These are phyloP conservation scores for Solanum verrucosum DNA, from an alignment of 257 asterid species.

Conservation along the genomic window DNA sequence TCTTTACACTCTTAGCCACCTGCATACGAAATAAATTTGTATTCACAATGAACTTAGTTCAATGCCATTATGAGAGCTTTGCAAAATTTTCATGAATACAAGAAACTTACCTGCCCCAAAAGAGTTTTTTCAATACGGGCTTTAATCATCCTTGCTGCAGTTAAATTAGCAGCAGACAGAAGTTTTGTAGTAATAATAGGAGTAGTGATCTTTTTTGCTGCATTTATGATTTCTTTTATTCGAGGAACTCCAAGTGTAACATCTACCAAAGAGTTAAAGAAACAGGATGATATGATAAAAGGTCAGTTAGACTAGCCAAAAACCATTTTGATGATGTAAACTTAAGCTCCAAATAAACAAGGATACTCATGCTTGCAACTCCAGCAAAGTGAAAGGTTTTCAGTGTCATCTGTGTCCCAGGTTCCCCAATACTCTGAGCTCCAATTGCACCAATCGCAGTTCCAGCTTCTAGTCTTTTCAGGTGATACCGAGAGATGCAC, in stretches of 20 bases:
- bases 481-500: slow-evolving; percentile 74
- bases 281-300: slow-evolving; percentile 11
- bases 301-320: neutral
- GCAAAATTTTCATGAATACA: neutral
- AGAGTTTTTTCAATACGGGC: slow-evolving; percentile 80
- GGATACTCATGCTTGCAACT: slow-evolving; percentile 99
- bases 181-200: slow-evolving; percentile 75
- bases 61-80: neutral
- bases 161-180: slow-evolving; percentile 26
- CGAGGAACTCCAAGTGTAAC: slow-evolving; percentile 99
- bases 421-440: slow-evolving; percentile 97
- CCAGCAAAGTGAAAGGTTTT: slow-evolving; percentile 99
- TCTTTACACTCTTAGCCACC: slow-evolving; percentile 80
- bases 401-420: slow-evolving; percentile 97
- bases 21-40: slow-evolving; percentile 16
- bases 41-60: neutral
- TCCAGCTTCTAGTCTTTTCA: slow-evolving; percentile 72
- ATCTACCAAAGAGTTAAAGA: slow-evolving; percentile 54
- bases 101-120: slow-evolving; percentile 60
- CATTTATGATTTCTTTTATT: slow-evolving; percentile 80
- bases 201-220: slow-evolving; percentile 71
- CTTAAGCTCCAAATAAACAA: slow-evolving; percentile 13
- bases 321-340: neutral
- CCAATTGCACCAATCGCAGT: slow-evolving; percentile 96
- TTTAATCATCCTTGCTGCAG: slow-evolving; percentile 53